Conservation (phyloP, 2,329 filamentous ascomycete species). For the Byssothecium circinans region DNA sequence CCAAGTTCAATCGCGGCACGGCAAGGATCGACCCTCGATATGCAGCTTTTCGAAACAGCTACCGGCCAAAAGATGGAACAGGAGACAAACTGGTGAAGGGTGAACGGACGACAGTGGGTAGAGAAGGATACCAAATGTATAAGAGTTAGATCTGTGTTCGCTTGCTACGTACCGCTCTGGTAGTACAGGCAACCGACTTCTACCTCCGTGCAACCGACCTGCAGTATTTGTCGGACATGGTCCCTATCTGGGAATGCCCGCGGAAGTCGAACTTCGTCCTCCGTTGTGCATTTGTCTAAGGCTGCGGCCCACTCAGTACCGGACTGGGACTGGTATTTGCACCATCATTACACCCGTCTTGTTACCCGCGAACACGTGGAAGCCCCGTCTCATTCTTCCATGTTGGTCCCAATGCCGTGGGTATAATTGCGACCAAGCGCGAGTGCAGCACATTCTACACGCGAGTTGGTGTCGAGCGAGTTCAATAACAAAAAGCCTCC, state of each 20-base stretch:
- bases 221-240: constrained; percentile 4
- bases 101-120: not conserved
- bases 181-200: constrained; percentile 5
- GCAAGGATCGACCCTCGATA: not conserved
- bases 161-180: constrained; percentile 6
- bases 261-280: not conserved
- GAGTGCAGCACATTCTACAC: constrained; percentile 1
- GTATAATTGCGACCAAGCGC: constrained; percentile 5
- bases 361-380: not conserved
- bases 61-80: not conserved
- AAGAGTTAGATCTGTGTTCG: constrained; percentile 6
- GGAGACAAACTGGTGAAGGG: not conserved
- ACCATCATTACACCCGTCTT: constrained; percentile 6
- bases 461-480: constrained; percentile 7
- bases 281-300: not conserved
- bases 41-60: not conserved
- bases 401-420: constrained; percentile 1
- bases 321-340: not conserved
- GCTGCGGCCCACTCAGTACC: not conserved
- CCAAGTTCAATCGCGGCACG: not conserved
- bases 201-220: constrained; percentile 8
- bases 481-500: constrained; percentile 24
- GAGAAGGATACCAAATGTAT: not conserved
- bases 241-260: constrained; percentile 1
- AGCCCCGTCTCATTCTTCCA: constrained; percentile 4